These are phyloP conservation scores for Lyophyllum shimeji DNA, from an alignment of 768 basidiomycete genomes.

Conservation along the genomic window DNA sequence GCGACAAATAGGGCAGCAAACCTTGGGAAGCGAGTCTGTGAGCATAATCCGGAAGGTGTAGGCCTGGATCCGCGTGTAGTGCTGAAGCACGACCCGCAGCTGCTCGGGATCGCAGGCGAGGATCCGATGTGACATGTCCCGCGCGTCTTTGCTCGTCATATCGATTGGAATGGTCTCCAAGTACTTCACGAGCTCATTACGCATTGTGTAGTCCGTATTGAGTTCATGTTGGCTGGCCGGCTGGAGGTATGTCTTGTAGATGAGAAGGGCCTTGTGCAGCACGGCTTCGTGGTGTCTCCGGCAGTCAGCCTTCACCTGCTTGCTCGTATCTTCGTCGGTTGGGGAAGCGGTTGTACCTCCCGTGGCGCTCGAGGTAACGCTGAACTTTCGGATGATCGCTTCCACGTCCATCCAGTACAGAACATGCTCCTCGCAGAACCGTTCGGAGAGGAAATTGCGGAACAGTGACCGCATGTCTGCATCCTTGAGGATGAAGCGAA, in stretches of 20 bases:
- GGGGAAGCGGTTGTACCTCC: not conserved
- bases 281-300: conserved; percentile 11
- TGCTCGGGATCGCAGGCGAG: conserved; percentile 12
- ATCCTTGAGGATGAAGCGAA: conserved; percentile 13
- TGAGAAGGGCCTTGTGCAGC: conserved; percentile 8
- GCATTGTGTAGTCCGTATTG: conserved; percentile 13
- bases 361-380: conserved; percentile 14
- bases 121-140: conserved; percentile 9
- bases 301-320: conserved; percentile 9
- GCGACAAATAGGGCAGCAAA: not conserved
- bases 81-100: conserved; percentile 7
- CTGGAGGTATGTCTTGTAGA: conserved; percentile 16
- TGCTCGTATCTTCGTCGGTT: not conserved
- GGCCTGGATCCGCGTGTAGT: conserved; percentile 12
- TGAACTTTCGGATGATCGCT: conserved; percentile 12
- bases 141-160: not conserved
- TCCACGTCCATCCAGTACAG: conserved; percentile 17
- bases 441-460: conserved; percentile 11
- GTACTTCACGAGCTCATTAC: conserved; percentile 14
- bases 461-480: conserved; percentile 12
- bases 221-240: conserved; percentile 14
- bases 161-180: conserved; percentile 5
- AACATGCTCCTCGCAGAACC: conserved; percentile 16
- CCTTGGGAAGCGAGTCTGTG: conserved; percentile 16
- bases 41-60: conserved; percentile 18